Evolutionary conservation across 495 filamentous ascomycete genomes (phyloP).

Genomic region (Lasiosphaeria hispida): DNA sequence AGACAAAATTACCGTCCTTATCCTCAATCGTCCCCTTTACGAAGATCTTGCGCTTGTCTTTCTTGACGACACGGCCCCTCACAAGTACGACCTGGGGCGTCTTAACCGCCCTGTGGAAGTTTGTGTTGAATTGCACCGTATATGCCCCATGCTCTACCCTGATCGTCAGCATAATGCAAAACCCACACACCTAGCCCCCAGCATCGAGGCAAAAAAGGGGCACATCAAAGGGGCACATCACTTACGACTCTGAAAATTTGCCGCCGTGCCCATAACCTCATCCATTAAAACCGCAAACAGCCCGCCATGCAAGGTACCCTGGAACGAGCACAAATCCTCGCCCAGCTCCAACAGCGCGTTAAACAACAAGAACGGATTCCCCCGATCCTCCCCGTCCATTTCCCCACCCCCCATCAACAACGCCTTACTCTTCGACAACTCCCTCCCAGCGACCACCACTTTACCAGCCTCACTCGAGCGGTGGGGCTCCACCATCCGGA

Average conservation of each 20-base stretch:
- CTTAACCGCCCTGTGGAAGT: conserved; percentile 16
- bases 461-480: background rate
- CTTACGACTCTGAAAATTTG: conserved; percentile 18
- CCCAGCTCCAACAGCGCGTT: conserved; percentile 28
- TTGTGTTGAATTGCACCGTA: conserved; percentile 23
- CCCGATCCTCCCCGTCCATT: conserved; percentile 17
- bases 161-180: background rate
- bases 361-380: conserved; percentile 24
- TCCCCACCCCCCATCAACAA: conserved; percentile 19
- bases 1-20: conserved; percentile 15
- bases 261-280: conserved; percentile 25
- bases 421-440: conserved; percentile 11
- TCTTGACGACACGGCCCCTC: conserved; percentile 21
- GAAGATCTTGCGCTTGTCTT: conserved; percentile 20
- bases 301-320: conserved; percentile 23
- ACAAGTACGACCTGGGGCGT: conserved; percentile 21
- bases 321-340: conserved; percentile 19
- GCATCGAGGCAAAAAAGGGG: background rate
- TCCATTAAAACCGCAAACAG: conserved; percentile 24
- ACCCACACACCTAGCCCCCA: background rate
- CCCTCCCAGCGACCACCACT: background rate
- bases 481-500: conserved; percentile 5
- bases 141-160: conserved; percentile 14
- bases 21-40: conserved; percentile 26
- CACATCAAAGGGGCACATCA: background rate